Evolutionary conservation across 768 basidiomycete genomes (phyloP).

Genomic region (Lentinula raphanica): DNA sequence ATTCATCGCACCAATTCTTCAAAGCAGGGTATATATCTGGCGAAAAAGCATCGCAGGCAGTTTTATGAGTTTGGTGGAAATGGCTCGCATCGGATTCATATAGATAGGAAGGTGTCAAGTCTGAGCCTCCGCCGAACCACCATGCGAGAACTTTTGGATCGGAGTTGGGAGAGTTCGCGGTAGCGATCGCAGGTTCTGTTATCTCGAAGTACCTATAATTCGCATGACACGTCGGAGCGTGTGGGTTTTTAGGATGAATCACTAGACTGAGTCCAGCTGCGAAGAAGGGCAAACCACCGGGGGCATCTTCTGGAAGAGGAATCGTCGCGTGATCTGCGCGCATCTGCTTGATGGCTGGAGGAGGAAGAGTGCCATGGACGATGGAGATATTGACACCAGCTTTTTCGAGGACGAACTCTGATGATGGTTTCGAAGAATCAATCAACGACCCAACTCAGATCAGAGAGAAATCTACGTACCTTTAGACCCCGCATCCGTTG

Average conservation of each 20-base stretch:
- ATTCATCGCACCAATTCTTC: constrained; percentile 97
- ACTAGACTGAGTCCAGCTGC: constrained; percentile 91
- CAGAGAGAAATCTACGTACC: not conserved
- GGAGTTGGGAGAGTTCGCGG: constrained; percentile 19
- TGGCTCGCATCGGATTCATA: constrained; percentile 81
- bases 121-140: constrained; percentile 98
- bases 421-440: constrained; percentile 25
- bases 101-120: constrained; percentile 91
- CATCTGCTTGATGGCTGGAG: constrained; percentile 91
- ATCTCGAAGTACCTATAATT: constrained; percentile 99
- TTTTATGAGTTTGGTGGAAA: constrained; percentile 78
- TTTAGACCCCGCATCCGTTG: constrained; percentile 13
- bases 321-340: constrained; percentile 81
- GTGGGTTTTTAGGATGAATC: constrained; percentile 89
- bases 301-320: constrained; percentile 53
- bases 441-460: not conserved
- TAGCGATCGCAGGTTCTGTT: constrained; percentile 39
- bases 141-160: constrained; percentile 68
- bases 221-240: constrained; percentile 89
- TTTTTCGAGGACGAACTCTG: constrained; percentile 51
- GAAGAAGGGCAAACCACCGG: constrained; percentile 80
- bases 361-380: constrained; percentile 84
- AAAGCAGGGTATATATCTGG: constrained; percentile 64
- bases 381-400: constrained; percentile 94
- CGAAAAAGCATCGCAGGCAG: constrained; percentile 72